Percentiles rank a stretch among this genome's conserved stretches.
Evolutionary conservation across 495 filamentous ascomycete species (phyloP).

Genomic region (Podospora bellae-mahoneyi): DNA sequence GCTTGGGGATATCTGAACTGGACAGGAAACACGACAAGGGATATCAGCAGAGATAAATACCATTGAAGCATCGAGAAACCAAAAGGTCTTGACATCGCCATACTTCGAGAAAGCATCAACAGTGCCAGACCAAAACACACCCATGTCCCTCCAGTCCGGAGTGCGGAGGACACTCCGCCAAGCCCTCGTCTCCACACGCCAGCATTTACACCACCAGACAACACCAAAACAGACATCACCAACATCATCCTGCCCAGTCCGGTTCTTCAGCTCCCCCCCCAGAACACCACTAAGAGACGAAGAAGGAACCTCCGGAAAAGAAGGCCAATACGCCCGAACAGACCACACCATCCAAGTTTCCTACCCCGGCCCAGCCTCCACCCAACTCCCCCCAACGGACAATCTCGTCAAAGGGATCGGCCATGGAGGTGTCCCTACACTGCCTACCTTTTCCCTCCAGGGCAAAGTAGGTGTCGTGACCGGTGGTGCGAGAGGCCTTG

Average conservation of each 20-base stretch:
- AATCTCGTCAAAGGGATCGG: conserved; percentile 56
- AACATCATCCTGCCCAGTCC: background rate
- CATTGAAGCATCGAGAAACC: background rate
- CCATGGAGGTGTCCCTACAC: conserved; percentile 59
- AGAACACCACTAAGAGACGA: background rate
- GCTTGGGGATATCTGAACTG: background rate
- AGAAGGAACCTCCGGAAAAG: background rate
- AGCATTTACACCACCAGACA: background rate
- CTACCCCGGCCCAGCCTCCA: background rate
- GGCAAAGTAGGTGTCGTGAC: conserved; percentile 75
- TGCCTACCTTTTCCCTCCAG: conserved; percentile 69
- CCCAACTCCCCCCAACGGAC: conserved; percentile 58
- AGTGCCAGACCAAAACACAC: background rate
- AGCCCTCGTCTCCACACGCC: background rate
- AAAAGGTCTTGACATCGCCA: background rate
- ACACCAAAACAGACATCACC: background rate
- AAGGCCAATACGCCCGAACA: conserved; percentile 66
- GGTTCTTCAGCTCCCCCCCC: background rate
- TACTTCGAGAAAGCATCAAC: background rate
- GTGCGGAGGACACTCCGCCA: background rate
- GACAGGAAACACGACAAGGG: background rate
- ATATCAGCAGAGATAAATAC: background rate
- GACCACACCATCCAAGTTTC: conserved; percentile 58
- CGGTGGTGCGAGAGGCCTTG: conserved; percentile 80
- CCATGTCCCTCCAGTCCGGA: background rate